phyloP scores from a whole-genome alignment of 129 eudicot species.

The Rutidosis leptorrhynchoides region DNA sequence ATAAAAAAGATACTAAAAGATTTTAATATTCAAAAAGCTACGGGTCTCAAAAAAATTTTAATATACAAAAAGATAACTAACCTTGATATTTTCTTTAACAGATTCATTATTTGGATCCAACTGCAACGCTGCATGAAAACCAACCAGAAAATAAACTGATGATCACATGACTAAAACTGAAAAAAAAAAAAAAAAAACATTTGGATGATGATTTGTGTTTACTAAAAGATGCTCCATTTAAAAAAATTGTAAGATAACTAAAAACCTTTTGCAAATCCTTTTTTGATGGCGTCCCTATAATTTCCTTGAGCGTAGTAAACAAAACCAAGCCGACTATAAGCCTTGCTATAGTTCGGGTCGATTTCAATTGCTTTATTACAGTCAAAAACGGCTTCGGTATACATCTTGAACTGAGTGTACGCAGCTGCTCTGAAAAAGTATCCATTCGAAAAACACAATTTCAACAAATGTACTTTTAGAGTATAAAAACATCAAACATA shows the following conservation, averaged over 20 bases:
- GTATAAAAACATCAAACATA: neutral
- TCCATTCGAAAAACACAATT: neutral
- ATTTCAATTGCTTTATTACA: conserved; percentile 68
- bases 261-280: conserved; percentile 75
- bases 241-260: conserved; percentile 1
- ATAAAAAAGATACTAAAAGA: too few species aligned
- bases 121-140: conserved; percentile 58
- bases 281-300: conserved; percentile 72
- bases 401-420: conserved; percentile 67
- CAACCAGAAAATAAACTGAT: neutral
- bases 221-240: neutral
- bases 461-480: neutral
- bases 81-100: conserved; percentile 75
- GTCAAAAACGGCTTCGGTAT: conserved; percentile 65
- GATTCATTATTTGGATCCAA: conserved; percentile 88
- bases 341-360: conserved; percentile 87
- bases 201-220: neutral
- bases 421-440: conserved; percentile 77
- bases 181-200: neutral
- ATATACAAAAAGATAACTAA: conserved; percentile 20
- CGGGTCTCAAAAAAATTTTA: too few species aligned
- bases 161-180: neutral
- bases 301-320: conserved; percentile 87
- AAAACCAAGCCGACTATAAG: conserved; percentile 91
- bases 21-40: too few species aligned